phyloP scores from a whole-genome alignment of 129 eudicot genomes.

The Centella asiatica region DNA sequence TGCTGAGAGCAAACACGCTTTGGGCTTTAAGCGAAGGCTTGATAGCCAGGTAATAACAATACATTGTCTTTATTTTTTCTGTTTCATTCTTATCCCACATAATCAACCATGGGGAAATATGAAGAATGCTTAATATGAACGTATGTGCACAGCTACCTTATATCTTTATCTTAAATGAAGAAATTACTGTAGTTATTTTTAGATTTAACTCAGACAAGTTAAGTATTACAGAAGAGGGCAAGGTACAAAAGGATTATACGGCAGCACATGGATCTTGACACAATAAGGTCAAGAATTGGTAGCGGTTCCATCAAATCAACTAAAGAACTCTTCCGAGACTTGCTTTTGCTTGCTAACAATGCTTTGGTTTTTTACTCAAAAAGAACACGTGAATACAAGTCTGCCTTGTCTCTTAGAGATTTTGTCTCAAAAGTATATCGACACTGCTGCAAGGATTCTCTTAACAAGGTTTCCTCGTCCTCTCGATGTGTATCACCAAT shows the following conservation, averaged over 20 bases:
- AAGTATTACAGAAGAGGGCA: conserved; percentile 60
- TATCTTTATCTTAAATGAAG: neutral
- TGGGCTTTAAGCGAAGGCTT: conserved; percentile 61
- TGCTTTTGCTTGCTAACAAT: conserved; percentile 76
- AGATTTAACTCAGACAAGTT: conserved; percentile 5
- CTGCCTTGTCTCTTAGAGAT: conserved; percentile 56
- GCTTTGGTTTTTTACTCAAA: conserved; percentile 82
- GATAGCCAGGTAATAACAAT: conserved; percentile 73
- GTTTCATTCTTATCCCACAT: neutral
- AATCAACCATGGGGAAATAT: neutral
- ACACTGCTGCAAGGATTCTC: conserved; percentile 28
- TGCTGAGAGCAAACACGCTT: conserved; percentile 50
- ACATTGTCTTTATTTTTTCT: neutral
- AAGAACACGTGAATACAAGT: conserved; percentile 82
- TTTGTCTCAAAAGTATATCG: conserved; percentile 41
- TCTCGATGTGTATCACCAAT: conserved; percentile 36
- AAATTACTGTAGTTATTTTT: neutral
- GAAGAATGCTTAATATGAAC: no score
- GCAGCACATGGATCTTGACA: conserved; percentile 72
- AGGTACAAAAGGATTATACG: conserved; percentile 65
- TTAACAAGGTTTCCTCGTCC: conserved; percentile 30
- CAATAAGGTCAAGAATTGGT: conserved; percentile 61
- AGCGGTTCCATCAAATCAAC: conserved; percentile 45
- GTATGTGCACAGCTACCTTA: neutral
- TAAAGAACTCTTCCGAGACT: conserved; percentile 72